phyloP scores from a whole-genome alignment of 2,329 filamentous ascomycete species.

The Penicillium sp. region DNA sequence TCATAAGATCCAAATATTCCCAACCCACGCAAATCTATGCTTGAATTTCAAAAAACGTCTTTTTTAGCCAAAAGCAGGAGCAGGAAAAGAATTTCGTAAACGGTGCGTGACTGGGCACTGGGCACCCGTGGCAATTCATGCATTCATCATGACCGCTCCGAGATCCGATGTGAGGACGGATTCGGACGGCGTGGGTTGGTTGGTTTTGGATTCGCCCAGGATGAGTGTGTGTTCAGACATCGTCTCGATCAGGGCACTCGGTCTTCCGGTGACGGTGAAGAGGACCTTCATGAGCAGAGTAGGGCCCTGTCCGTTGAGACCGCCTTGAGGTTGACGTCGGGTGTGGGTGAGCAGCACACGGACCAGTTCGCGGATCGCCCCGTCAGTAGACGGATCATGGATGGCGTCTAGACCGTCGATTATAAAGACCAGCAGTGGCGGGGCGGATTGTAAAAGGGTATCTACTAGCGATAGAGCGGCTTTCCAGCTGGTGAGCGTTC shows the following conservation, averaged over 20 bases:
- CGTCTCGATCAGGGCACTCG: constrained; percentile 33
- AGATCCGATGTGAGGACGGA: constrained; percentile 29
- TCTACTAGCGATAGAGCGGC: constrained; percentile 39
- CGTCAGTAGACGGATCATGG: constrained; percentile 34
- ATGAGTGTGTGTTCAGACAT: constrained; percentile 36
- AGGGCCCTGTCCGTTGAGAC: constrained; percentile 25
- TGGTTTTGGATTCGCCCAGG: constrained; percentile 26
- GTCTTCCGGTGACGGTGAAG: constrained; percentile 36
- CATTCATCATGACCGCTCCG: constrained; percentile 36
- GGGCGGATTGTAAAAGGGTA: constrained; percentile 36
- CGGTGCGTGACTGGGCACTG: not conserved
- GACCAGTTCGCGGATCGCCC: constrained; percentile 36
- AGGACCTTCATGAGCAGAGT: constrained; percentile 37
- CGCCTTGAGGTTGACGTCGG: constrained; percentile 24
- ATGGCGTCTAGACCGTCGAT: constrained; percentile 39
- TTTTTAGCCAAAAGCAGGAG: constrained; percentile 13
- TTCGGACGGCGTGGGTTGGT: constrained; percentile 24
- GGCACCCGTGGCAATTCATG: constrained; percentile 21
- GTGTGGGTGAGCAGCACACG: constrained; percentile 37
- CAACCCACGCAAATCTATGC: constrained; percentile 20
- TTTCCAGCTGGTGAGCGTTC: constrained; percentile 37
- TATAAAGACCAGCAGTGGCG: constrained; percentile 39
- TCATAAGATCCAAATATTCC: constrained; percentile 14
- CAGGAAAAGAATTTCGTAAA: constrained; percentile 23
- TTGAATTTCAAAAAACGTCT: constrained; percentile 13